Evolutionary conservation across 1,284 basidiomycete genomes (phyloP).

Genomic region (Ganoderma lingzhi): DNA sequence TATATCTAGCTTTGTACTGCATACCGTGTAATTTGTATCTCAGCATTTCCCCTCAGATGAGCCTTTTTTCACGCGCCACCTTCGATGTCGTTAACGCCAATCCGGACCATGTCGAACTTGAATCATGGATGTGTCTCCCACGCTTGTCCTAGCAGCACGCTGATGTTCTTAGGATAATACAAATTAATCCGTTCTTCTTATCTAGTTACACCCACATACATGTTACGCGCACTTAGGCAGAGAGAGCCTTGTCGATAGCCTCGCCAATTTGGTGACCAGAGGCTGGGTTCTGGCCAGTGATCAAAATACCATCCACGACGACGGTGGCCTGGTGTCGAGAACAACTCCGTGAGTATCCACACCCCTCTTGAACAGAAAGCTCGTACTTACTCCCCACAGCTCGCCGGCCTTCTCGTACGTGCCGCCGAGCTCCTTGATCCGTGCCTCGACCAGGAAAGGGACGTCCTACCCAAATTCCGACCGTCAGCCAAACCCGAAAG

Average conservation of each 20-base stretch:
- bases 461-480: slow-evolving; percentile 45
- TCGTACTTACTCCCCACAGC: slow-evolving; percentile 60
- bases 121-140: background rate
- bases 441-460: slow-evolving; percentile 77
- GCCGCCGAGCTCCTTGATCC: slow-evolving; percentile 68
- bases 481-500: slow-evolving; percentile 40
- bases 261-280: slow-evolving; percentile 61
- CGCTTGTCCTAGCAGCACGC: background rate
- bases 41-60: slow-evolving; percentile 26
- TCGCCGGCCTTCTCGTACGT: slow-evolving; percentile 64
- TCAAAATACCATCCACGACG: slow-evolving; percentile 53
- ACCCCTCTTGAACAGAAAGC: background rate
- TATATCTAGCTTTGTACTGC: slow-evolving; percentile 60
- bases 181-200: background rate
- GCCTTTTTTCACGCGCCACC: background rate
- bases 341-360: background rate
- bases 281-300: slow-evolving; percentile 80
- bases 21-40: slow-evolving; percentile 30
- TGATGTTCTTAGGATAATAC: background rate
- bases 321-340: slow-evolving; percentile 48
- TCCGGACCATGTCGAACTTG: background rate
- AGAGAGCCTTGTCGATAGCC: slow-evolving; percentile 50
- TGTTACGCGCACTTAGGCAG: slow-evolving; percentile 14
- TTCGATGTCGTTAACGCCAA: slow-evolving; percentile 1
- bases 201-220: background rate